These are phyloP conservation scores for Rugonectria rugulosa DNA, from an alignment of 2,329 filamentous ascomycete genomes.

Conservation along the genomic window DNA sequence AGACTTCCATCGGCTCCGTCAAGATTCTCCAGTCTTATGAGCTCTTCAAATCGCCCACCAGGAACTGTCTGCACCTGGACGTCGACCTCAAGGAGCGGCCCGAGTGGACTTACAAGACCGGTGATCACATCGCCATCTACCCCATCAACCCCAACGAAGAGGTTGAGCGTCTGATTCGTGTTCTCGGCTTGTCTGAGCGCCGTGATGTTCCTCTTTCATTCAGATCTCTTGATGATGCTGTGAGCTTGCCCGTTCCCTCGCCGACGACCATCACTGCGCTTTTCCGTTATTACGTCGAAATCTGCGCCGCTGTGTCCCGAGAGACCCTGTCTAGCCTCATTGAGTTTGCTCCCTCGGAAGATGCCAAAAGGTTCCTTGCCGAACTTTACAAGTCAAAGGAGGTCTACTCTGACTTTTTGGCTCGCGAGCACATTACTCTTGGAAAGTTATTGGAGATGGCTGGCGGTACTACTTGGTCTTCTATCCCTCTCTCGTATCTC, in stretches of 20 bases:
- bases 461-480: slow-evolving; percentile 3
- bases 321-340: slow-evolving; percentile 62
- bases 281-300: slow-evolving; percentile 54
- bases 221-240: slow-evolving; percentile 21
- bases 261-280: slow-evolving; percentile 47
- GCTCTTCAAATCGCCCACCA: slow-evolving; percentile 31
- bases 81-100: slow-evolving; percentile 40
- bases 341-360: slow-evolving; percentile 54
- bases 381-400: slow-evolving; percentile 19
- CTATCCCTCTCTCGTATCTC: slow-evolving; percentile 13
- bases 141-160: slow-evolving; percentile 45
- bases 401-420: slow-evolving; percentile 13
- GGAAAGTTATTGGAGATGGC: slow-evolving; percentile 18
- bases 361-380: slow-evolving; percentile 11
- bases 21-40: slow-evolving; percentile 22
- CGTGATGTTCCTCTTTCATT: slow-evolving; percentile 32
- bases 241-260: slow-evolving; percentile 40
- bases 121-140: slow-evolving; percentile 48
- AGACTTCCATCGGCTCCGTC: slow-evolving; percentile 17
- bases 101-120: slow-evolving; percentile 42
- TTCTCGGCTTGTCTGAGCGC: slow-evolving; percentile 35
- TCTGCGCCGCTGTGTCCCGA: slow-evolving; percentile 42
- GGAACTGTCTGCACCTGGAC: slow-evolving; percentile 47
- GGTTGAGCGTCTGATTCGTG: slow-evolving; percentile 34
- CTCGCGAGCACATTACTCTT: slow-evolving; percentile 15